phyloP scores from a whole-genome alignment of 352 stramenopile genomes.

The Globisporangium polare region DNA sequence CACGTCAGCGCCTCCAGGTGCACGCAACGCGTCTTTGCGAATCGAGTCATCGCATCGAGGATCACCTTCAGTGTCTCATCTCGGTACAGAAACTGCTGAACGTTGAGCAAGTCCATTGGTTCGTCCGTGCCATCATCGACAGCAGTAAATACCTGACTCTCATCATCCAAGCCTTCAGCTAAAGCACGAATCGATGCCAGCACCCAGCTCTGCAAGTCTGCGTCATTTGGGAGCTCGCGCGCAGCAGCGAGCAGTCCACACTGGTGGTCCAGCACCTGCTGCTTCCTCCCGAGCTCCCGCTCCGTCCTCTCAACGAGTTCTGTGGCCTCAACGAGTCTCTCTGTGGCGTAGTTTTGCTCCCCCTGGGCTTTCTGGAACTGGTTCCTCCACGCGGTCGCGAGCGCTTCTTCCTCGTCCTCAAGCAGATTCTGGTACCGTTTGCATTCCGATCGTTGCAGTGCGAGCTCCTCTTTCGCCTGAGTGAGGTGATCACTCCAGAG shows the following conservation, averaged over 20 bases:
- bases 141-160: not conserved
- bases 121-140: not conserved
- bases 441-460: constrained; percentile 18
- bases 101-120: constrained; percentile 14
- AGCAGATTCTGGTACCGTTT: constrained; percentile 17
- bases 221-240: constrained; percentile 27
- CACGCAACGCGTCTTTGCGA: not conserved
- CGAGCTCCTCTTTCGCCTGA: constrained; percentile 12
- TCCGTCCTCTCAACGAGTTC: constrained; percentile 17
- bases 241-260: constrained; percentile 29
- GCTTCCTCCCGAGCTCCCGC: constrained; percentile 17
- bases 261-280: constrained; percentile 25
- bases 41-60: constrained; percentile 6
- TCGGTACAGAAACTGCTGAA: constrained; percentile 13
- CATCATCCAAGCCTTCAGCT: constrained; percentile 13
- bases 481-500: constrained; percentile 28
- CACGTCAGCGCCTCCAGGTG: not conserved
- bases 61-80: constrained; percentile 6
- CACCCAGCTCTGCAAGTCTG: constrained; percentile 30
- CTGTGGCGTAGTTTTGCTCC: constrained; percentile 6
- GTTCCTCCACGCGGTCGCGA: constrained; percentile 6
- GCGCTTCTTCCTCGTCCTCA: constrained; percentile 21
- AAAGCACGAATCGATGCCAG: constrained; percentile 19
- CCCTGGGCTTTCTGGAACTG: constrained; percentile 5
- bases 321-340: constrained; percentile 11